These are phyloP conservation scores for Myxozyma monticola DNA, from an alignment of 805 yeast species.

Conservation along the genomic window DNA sequence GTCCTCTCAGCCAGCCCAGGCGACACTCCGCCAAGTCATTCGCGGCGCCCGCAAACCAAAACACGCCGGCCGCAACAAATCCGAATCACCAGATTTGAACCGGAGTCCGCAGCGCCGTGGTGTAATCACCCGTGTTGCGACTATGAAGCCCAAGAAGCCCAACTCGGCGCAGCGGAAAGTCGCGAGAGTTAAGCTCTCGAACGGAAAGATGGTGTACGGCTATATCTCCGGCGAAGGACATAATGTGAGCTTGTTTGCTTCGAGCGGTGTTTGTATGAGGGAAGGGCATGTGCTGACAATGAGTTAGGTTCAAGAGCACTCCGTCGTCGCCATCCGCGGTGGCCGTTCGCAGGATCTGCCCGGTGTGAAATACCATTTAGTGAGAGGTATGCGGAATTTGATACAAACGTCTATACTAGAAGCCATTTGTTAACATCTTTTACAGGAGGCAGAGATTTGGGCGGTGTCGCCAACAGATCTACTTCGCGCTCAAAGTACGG, in stretches of 20 bases:
- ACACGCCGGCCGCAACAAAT: conserved; percentile 43
- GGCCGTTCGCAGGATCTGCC: conserved; percentile 98
- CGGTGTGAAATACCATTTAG: conserved; percentile 92
- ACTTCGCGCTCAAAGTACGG: conserved; percentile 93
- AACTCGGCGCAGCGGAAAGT: conserved; percentile 98
- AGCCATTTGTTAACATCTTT: neutral
- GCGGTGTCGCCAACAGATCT: conserved; percentile 90
- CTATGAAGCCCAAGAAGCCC: conserved; percentile 95
- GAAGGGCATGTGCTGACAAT: neutral
- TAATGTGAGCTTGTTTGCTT: conserved; percentile 47
- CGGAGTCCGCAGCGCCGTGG: conserved; percentile 87
- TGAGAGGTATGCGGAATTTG: conserved; percentile 63
- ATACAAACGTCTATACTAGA: neutral
- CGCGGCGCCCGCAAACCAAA: conserved; percentile 62
- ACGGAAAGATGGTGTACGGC: conserved; percentile 85
- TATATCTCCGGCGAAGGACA: conserved; percentile 99
- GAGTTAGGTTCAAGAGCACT: conserved; percentile 78
- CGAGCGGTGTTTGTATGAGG: neutral
- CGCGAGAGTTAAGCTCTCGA: conserved; percentile 87
- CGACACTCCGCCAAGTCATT: conserved; percentile 75
- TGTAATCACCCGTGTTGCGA: conserved; percentile 90
- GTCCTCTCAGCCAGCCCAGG: conserved; percentile 36
- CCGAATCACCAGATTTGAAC: conserved; percentile 79
- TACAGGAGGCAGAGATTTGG: conserved; percentile 67
- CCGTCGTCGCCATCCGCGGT: conserved; percentile 95